These are phyloP conservation scores for Cyclotella atomus DNA, from an alignment of 108 stramenopile species.

Conservation along the genomic window DNA sequence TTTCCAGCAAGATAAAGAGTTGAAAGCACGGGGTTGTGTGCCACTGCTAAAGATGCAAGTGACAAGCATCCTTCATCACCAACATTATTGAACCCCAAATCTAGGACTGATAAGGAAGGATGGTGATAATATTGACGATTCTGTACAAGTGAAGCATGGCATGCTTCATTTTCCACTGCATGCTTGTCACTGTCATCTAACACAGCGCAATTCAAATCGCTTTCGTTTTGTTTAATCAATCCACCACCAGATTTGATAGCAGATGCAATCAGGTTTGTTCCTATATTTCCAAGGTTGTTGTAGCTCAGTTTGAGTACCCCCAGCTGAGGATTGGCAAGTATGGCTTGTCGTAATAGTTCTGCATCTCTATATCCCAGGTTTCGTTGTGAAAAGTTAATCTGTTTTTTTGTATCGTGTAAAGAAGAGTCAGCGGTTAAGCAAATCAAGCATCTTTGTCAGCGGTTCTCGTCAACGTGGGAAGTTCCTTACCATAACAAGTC, in stretches of 20 bases:
- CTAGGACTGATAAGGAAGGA: constrained; percentile 63
- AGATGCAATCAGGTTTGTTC: constrained; percentile 69
- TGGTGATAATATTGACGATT: constrained; percentile 53
- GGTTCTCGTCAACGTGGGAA: background rate
- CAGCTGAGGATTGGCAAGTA: constrained; percentile 65
- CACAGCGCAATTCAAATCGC: background rate
- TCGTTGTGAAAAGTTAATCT: constrained; percentile 80
- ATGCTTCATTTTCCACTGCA: background rate
- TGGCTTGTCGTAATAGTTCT: constrained; percentile 50
- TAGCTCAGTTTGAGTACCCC: constrained; percentile 81
- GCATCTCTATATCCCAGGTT: constrained; percentile 59
- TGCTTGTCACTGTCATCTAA: background rate
- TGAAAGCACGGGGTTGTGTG: constrained; percentile 63
- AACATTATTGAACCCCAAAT: constrained; percentile 80
- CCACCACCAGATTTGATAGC: constrained; percentile 50
- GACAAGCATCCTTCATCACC: constrained; percentile 76
- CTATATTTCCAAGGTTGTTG: constrained; percentile 73
- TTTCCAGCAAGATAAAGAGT: constrained; percentile 79
- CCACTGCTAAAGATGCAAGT: constrained; percentile 58
- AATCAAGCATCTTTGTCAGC: background rate
- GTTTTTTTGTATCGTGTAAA: too few species aligned
- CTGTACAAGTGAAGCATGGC: background rate
- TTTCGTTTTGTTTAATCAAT: background rate
- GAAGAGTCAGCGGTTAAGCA: background rate
- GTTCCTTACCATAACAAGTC: constrained; percentile 43